Evolutionary conservation across 106 monocot species (phyloP), one percentile per base, ranked within the genome.

Genomic region (Acorus gramineus): DNA sequence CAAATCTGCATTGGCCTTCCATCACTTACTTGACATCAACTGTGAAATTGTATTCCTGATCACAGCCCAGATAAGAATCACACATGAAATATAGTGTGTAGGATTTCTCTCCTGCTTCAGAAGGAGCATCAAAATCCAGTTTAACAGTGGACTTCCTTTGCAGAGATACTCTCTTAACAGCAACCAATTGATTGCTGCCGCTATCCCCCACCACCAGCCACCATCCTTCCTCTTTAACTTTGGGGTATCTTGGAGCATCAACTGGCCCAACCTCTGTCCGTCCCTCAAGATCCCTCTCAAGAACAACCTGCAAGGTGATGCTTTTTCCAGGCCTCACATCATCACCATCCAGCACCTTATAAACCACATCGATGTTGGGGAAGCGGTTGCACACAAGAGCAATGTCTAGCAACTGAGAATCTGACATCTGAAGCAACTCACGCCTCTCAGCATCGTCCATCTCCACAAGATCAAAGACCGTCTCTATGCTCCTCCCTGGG

Each of bases 181-280:
- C 98, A 54, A 98, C 85, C 52, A 98, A 60, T 67, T 96, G 95
- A 65, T 98, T 92, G 47, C 63, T 82, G 44, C 57, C 59, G 11
- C 68, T 70, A 56, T 98, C 98, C 4, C 88, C 98, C 4, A 92
- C 88, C 44, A 98, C 98, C 57, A 98, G 78, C 98, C 98, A 98
- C 98, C 98, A 98, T 0, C 98, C 98, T 78, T 98, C 98, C 63
- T 98, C 98, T 70, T 98, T 98, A 4, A 72, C 14, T 56, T 92
- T 98, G 4, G 92, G 92, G 53, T 53, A 98, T 62, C 83, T 78
- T 0, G 81, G 81, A 11, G 92, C 83, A 69, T 92, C 80, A 8
- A 98, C 92, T 7, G 76, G 80, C 3, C 92, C 92, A 4, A 89
- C 79, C 74, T 95, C 95, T 14, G 73, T 5, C 0, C 71, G 74